Base-by-base conservation (phyloP, 495 filamentous ascomycete species). In the Podospora didyma region DNA sequence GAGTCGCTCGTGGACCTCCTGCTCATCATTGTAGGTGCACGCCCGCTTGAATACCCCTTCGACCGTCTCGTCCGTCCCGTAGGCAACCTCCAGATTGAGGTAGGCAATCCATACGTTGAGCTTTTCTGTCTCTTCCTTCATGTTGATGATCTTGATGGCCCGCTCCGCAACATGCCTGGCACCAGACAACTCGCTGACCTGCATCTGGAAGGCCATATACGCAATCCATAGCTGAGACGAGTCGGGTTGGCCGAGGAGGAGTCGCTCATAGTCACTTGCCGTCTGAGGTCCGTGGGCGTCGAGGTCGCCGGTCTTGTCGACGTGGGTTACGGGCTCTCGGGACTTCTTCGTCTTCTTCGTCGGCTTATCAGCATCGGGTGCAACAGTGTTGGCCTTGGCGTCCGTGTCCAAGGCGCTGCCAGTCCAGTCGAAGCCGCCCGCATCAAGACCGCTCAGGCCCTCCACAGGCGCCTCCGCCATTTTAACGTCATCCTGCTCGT, bases 171-270 rank as follows among this genome's bases (percentile, higher is more conserved):
- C 86, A 53, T 92, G 85, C 49, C 94, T 83, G 7, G 94, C 91
- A 69, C 88, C 92, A 39, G 84, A 82, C 24, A 93, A 73, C 65
- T 97, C 94, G 70, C 88, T 89, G 51, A 96, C 78, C 69, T 96
- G 87, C 65, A 97, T 83, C 72, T 97, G 90, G 77, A 96, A 96
- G 20, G 92, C 92, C 88, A 97, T 96, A 74, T 97, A 98, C 59
- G 87, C 81, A 49, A 96, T 87, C 94, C 94, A 98, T 22, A 97
- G 78, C 46, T 86, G 73, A 1, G 94, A 95, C 7, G 87, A 89
- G 67, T 97, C 88, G 1, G 94, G 91, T 65, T 96, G 89, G 53
- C 91, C 90, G 35, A 97, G 83, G 41, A 97, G 82, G 49, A 96
- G 85, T 51, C 94, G 89, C 75, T 98, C 94, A 70, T 89, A 97